Conservation (phyloP, 2,329 filamentous ascomycete species). For the Paracoccidioides brasiliensis region DNA sequence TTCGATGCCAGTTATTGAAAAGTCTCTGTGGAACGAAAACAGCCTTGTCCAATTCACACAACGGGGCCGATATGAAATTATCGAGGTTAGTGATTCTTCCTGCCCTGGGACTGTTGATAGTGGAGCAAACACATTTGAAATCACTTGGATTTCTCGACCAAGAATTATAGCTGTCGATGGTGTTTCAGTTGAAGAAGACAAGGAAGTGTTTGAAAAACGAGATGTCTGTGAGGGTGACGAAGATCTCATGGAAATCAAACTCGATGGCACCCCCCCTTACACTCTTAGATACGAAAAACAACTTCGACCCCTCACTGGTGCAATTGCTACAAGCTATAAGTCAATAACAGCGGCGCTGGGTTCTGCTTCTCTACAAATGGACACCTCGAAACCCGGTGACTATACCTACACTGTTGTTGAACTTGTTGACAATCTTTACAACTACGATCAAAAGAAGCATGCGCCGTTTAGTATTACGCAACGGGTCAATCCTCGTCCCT, state of each 20-base stretch:
- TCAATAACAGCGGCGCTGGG: conserved; percentile 64
- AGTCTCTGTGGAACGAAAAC: conserved; percentile 45
- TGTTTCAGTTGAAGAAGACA: conserved; percentile 36
- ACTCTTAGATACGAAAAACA: conserved; percentile 69
- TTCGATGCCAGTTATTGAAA: conserved; percentile 35
- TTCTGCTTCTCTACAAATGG: conserved; percentile 67
- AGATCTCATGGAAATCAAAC: conserved; percentile 68
- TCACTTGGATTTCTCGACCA: conserved; percentile 77
- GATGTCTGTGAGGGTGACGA: conserved; percentile 92
- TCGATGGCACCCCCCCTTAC: conserved; percentile 73
- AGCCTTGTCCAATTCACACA: conserved; percentile 53
- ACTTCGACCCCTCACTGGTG: conserved; percentile 55
- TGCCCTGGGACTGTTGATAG: conserved; percentile 73
- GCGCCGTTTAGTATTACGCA: conserved; percentile 61
- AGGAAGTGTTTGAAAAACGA: conserved; percentile 53
- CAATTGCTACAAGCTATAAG: conserved; percentile 52
- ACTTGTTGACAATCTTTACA: conserved; percentile 76
- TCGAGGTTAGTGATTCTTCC: conserved; percentile 61
- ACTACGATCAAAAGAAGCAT: conserved; percentile 53
- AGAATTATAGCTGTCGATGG: conserved; percentile 47
- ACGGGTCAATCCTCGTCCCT: conserved; percentile 69
- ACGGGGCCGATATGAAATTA: conserved; percentile 66
- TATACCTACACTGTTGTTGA: conserved; percentile 80
- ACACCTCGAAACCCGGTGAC: conserved; percentile 67
- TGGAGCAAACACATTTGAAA: conserved; percentile 58